Evolutionary conservation across 225 moss, liverwort and hornwort genomes (phyloP).

Genomic region (Polytrichum formosum): DNA sequence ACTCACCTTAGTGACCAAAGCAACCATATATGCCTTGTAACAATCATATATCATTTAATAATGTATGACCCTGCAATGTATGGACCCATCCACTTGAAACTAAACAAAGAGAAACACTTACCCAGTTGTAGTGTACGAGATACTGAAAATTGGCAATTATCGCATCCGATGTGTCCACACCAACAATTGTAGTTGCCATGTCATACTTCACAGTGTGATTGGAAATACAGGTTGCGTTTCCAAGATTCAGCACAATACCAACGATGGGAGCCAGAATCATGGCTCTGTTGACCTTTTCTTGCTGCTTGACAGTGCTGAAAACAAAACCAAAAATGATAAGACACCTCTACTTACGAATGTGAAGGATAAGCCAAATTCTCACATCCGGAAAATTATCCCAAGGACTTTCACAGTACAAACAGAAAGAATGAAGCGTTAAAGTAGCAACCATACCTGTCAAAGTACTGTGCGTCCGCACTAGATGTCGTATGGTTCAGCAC

Average conservation of each 20-base stretch:
- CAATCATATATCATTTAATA: no score
- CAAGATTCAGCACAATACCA: conserved; percentile 89
- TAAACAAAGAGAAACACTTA: conserved; percentile 24
- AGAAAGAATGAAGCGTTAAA: neutral
- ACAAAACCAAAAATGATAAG: neutral
- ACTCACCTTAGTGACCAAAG: no score
- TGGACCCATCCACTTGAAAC: no score
- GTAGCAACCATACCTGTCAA: conserved; percentile 63
- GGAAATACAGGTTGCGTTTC: conserved; percentile 32
- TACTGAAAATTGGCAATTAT: conserved; percentile 84
- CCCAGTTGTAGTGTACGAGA: conserved; percentile 89
- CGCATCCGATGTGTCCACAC: conserved; percentile 70
- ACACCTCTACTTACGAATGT: neutral
- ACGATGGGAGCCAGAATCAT: conserved; percentile 93
- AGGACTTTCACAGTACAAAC: neutral
- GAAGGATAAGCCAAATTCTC: neutral
- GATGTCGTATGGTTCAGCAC: conserved; percentile 92
- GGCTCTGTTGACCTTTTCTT: conserved; percentile 83
- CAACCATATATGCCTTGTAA: no score
- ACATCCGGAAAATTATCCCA: no score
- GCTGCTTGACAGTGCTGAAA: conserved; percentile 77
- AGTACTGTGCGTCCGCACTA: conserved; percentile 81
- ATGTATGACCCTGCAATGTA: no score
- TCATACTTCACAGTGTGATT: conserved; percentile 57
- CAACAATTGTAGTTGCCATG: conserved; percentile 70